Conservation (phyloP, 306 rosid species). For the Trichosanthes truncata region DNA sequence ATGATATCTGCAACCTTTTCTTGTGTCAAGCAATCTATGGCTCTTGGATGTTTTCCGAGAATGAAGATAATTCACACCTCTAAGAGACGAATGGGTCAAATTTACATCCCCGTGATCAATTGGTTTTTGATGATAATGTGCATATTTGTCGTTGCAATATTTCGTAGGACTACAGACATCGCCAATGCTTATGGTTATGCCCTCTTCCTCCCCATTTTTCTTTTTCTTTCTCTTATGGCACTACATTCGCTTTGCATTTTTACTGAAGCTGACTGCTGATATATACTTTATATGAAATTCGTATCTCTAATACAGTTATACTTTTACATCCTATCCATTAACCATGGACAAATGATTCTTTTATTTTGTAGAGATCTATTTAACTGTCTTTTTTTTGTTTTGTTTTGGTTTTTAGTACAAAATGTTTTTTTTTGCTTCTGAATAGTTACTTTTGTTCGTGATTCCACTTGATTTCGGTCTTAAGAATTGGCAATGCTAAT, state of each 20-base stretch:
- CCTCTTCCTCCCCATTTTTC: conserved; percentile 2
- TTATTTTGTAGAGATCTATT: neutral
- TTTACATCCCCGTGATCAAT: conserved; percentile 82
- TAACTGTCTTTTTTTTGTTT: neutral
- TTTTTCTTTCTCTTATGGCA: conserved; percentile 4
- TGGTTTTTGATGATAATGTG: conserved; percentile 94
- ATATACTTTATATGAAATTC: neutral
- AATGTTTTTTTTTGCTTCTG: neutral
- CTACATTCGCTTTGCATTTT: neutral
- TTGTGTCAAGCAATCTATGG: conserved; percentile 94
- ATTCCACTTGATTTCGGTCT: neutral
- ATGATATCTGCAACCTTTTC: conserved; percentile 99
- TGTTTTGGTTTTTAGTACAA: too few relatives aligned
- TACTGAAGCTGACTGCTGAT: neutral
- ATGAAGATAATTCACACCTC: conserved; percentile 95
- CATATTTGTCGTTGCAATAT: conserved; percentile 69
- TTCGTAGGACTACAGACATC: conserved; percentile 77
- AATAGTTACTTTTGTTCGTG: neutral
- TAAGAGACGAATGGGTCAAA: conserved; percentile 78
- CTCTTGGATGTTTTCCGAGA: conserved; percentile 97
- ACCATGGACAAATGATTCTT: neutral
- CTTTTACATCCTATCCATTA: neutral
- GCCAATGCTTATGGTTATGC: conserved; percentile 91
- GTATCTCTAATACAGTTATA: neutral
- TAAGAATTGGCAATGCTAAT: conserved; percentile 5